phyloP scores from a whole-genome alignment of 2,329 filamentous ascomycete genomes.

The Pseudogymnoascus sp. region DNA sequence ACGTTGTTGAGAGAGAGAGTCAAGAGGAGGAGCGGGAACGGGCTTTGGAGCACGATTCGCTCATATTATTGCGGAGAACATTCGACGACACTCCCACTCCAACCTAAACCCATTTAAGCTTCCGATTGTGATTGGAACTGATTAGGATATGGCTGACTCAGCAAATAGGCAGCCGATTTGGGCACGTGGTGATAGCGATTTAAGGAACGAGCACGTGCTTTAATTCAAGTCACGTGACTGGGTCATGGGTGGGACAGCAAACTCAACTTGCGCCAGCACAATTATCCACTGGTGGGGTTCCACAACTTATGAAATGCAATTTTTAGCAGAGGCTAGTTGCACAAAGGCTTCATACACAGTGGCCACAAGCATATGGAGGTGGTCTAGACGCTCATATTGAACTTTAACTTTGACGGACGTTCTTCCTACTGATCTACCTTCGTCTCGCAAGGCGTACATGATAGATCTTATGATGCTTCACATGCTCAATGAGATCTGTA shows the following conservation, averaged over 20 bases:
- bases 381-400: not conserved
- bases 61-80: constrained; percentile 6
- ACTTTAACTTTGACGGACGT: not conserved
- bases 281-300: not conserved
- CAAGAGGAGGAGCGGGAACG: not conserved
- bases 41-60: constrained; percentile 4
- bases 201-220: not conserved
- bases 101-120: constrained; percentile 3
- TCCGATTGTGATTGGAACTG: constrained; percentile 6
- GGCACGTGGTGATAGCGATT: not conserved
- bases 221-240: not conserved
- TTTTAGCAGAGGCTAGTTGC: not conserved
- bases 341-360: not conserved
- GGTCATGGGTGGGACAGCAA: not conserved
- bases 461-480: not conserved
- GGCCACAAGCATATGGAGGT: not conserved
- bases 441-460: not conserved
- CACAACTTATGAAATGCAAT: not conserved
- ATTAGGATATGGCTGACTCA: not conserved
- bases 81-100: not conserved
- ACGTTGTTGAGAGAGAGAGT: constrained; percentile 1
- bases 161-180: not conserved
- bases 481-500: not conserved
- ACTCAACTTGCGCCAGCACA: not conserved
- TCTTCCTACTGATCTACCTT: not conserved